phyloP scores from a whole-genome alignment of 495 filamentous ascomycete species.

The Hypoxylon subgilvum region DNA sequence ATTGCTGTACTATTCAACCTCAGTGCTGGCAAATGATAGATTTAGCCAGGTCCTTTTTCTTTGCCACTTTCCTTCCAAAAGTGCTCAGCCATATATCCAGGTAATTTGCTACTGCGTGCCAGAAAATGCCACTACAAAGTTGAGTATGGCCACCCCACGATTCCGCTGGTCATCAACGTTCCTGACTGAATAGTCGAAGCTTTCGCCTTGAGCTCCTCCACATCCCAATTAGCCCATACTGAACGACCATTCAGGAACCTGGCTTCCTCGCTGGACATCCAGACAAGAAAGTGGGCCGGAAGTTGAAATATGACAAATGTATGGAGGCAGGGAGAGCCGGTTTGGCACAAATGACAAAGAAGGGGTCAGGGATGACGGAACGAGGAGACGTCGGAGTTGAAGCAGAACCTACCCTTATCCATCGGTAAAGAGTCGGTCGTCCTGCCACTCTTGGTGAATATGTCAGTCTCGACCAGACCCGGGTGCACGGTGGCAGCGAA shows the following conservation, averaged over 20 bases:
- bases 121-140: too few species aligned
- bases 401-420: slow-evolving; percentile 40
- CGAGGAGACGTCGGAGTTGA: neutral
- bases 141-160: slow-evolving; percentile 7
- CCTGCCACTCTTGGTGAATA: slow-evolving; percentile 36
- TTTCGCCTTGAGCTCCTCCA: slow-evolving; percentile 47
- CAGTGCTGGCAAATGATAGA: too few species aligned
- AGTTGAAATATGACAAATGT: slow-evolving; percentile 29
- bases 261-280: slow-evolving; percentile 48
- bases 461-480: slow-evolving; percentile 48
- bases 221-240: slow-evolving; percentile 57
- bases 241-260: slow-evolving; percentile 48
- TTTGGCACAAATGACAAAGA: neutral
- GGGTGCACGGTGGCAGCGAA: slow-evolving; percentile 50
- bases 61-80: too few species aligned
- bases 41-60: too few species aligned
- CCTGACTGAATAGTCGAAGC: slow-evolving; percentile 2
- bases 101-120: too few species aligned
- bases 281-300: slow-evolving; percentile 49
- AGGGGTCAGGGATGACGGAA: too few species aligned
- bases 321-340: neutral
- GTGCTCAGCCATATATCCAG: too few species aligned
- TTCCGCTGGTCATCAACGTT: neutral
- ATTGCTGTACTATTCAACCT: too few species aligned
- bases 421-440: slow-evolving; percentile 36